These are phyloP conservation scores for Physcomitrium patens DNA, from an alignment of 225 moss, liverwort and hornwort genomes.

Conservation along the genomic window DNA sequence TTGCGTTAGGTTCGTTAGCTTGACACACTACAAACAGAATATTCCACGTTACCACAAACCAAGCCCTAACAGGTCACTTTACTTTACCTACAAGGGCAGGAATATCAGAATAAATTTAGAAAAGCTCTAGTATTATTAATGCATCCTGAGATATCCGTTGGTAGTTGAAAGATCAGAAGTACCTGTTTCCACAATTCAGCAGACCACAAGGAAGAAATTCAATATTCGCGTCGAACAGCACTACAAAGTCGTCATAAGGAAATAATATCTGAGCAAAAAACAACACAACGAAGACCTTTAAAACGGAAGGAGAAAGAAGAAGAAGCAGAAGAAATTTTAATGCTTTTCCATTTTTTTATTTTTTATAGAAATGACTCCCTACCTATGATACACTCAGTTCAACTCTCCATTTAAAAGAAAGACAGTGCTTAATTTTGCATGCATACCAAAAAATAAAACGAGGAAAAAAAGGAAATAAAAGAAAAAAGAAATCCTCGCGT, in stretches of 20 bases:
- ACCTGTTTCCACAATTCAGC: constrained; percentile 97
- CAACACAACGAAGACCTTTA: constrained; percentile 27
- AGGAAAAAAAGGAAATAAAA: constrained; percentile 8
- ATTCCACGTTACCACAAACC: background rate
- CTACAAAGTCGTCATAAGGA: constrained; percentile 70
- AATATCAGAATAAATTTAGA: background rate
- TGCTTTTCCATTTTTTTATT: too few relatives aligned
- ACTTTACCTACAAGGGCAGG: constrained; percentile 17
- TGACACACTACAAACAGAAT: constrained; percentile 12
- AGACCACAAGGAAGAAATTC: constrained; percentile 81
- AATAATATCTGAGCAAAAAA: constrained; percentile 72
- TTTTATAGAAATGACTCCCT: too few relatives aligned
- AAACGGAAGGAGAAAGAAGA: background rate
- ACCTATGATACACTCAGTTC: too few relatives aligned
- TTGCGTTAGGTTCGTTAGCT: constrained; percentile 14
- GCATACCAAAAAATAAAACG: background rate
- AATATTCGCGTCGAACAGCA: constrained; percentile 74
- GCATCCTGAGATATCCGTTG: constrained; percentile 6
- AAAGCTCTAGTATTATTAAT: background rate
- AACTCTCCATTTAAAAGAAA: too few relatives aligned
- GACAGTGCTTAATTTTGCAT: too few relatives aligned
- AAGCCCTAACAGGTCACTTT: background rate
- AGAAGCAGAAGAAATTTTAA: background rate
- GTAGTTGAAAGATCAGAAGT: constrained; percentile 17
- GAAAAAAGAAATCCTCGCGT: constrained; percentile 12